Conservation (phyloP, 768 basidiomycete species). For the Macrolepiota albuminosa region DNA sequence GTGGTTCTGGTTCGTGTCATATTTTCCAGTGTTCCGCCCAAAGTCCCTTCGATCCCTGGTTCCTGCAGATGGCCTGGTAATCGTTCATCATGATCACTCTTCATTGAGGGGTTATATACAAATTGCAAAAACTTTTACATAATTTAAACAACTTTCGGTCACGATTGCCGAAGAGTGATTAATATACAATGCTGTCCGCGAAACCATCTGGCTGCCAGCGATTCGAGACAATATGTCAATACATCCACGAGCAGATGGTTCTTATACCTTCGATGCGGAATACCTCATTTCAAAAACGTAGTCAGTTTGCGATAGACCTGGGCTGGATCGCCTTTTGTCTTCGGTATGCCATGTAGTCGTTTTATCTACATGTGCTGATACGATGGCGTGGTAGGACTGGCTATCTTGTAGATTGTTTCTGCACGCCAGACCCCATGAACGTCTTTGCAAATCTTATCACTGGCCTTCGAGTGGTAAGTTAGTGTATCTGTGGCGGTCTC, state of each 20-base stretch:
- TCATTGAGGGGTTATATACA: background rate
- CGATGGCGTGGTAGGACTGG: conserved; percentile 28
- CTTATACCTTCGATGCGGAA: conserved; percentile 11
- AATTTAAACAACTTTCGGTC: background rate
- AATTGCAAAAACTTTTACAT: background rate
- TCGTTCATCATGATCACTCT: too few relatives aligned
- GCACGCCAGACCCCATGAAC: conserved; percentile 27
- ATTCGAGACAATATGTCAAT: conserved; percentile 3
- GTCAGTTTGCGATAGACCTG: conserved; percentile 34
- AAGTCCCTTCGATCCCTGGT: background rate
- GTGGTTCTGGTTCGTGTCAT: background rate
- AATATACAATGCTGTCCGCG: background rate
- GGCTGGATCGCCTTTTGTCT: conserved; percentile 36
- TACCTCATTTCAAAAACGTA: conserved; percentile 14
- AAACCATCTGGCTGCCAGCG: background rate
- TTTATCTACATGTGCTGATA: background rate
- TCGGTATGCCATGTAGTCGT: conserved; percentile 24
- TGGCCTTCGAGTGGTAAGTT: conserved; percentile 33
- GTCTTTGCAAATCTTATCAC: conserved; percentile 32
- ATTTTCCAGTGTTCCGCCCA: background rate
- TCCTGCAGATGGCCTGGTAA: background rate
- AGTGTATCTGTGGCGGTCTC: background rate
- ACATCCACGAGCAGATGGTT: conserved; percentile 10
- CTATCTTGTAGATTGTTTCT: conserved; percentile 48
- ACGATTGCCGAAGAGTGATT: background rate